Percentiles rank a stretch among this genome's conserved stretches.
Evolutionary conservation across 441 rosid species (phyloP).

Genomic region (Pelargonium cotyledonis): DNA sequence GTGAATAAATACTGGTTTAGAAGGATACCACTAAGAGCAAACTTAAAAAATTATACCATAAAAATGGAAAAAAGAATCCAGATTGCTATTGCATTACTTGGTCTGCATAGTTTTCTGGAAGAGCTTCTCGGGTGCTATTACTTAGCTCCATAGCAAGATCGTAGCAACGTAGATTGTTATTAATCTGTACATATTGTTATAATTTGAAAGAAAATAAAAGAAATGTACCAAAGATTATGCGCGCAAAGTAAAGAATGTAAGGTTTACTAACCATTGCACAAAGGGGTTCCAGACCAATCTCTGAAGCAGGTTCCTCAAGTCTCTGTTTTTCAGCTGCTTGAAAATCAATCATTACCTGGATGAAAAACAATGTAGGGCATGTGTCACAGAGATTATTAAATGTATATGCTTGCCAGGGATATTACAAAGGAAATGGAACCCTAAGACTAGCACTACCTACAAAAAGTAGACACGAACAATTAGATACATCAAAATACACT

Average conservation of each 20-base stretch:
- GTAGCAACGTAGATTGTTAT: constrained; percentile 96
- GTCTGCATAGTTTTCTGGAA: constrained; percentile 92
- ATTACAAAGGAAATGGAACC: constrained; percentile 4
- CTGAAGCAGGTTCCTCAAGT: constrained; percentile 89
- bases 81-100: constrained; percentile 43
- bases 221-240: constrained; percentile 8
- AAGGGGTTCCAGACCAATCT: constrained; percentile 87
- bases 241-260: constrained; percentile 14
- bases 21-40: too few relatives aligned
- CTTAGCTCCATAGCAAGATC: constrained; percentile 98
- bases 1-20: constrained; percentile 10
- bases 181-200: constrained; percentile 32
- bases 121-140: constrained; percentile 84
- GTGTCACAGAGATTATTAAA: constrained; percentile 5
- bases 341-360: constrained; percentile 96
- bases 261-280: constrained; percentile 84
- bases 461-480: not conserved
- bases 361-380: constrained; percentile 10
- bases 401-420: not conserved
- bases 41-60: too few relatives aligned
- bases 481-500: not conserved
- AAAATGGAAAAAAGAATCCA: not conserved
- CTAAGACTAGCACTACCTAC: not conserved
- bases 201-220: not conserved
- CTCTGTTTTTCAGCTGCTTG: constrained; percentile 92